Evolutionary conservation across 1,284 basidiomycete species (phyloP).

Genomic region (Xerocomus minutiporus): DNA sequence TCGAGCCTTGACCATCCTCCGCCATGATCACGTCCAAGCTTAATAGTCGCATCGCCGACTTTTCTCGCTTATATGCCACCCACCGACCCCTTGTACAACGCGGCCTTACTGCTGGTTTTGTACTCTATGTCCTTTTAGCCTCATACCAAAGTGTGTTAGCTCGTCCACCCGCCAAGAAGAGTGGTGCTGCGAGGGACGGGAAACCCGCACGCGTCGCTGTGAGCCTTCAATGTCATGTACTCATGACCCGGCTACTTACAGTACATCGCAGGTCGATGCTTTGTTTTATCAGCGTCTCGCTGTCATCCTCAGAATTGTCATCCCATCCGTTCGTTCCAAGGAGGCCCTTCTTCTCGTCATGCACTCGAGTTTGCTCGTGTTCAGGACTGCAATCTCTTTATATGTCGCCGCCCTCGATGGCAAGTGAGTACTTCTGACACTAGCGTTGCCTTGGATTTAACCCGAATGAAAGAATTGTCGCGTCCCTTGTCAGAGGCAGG

Average conservation of each 20-base stretch:
- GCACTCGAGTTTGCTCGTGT: constrained; percentile 85
- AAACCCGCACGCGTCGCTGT: constrained; percentile 64
- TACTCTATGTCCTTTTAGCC: constrained; percentile 56
- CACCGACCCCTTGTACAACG: constrained; percentile 71
- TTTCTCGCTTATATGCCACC: constrained; percentile 50
- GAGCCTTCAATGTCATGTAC: constrained; percentile 23
- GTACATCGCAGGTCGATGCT: constrained; percentile 69
- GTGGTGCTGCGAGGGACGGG: constrained; percentile 26
- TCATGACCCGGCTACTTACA: background rate
- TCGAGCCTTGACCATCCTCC: background rate
- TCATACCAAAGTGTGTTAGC: constrained; percentile 54
- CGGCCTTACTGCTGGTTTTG: constrained; percentile 58
- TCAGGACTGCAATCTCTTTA: constrained; percentile 87
- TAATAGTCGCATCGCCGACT: constrained; percentile 32
- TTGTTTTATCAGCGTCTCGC: constrained; percentile 83
- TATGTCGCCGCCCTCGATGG: constrained; percentile 95
- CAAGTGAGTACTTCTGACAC: constrained; percentile 50
- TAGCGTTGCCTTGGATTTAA: background rate
- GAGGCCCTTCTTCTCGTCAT: constrained; percentile 84
- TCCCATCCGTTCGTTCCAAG: constrained; percentile 80
- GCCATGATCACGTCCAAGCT: constrained; percentile 11
- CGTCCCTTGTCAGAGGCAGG: constrained; percentile 88
- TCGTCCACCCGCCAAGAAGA: constrained; percentile 35
- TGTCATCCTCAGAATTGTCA: constrained; percentile 80
- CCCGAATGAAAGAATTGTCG: constrained; percentile 69